Percentiles rank a stretch among this genome's conserved stretches.
These are phyloP conservation scores for Fusarium papillatum DNA, from an alignment of 2,329 filamentous ascomycete genomes.

Conservation along the genomic window DNA sequence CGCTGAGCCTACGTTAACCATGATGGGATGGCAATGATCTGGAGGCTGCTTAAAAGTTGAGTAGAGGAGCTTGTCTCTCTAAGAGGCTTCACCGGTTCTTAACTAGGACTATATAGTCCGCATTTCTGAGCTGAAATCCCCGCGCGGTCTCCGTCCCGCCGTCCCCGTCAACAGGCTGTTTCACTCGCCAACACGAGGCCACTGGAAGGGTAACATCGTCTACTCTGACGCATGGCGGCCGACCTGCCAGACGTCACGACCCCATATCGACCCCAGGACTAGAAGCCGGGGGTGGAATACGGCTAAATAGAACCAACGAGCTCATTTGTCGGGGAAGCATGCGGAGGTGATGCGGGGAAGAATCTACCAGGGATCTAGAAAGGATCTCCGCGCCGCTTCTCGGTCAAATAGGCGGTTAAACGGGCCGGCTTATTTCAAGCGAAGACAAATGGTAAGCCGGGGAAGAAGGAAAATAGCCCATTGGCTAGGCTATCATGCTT, in stretches of 20 bases:
- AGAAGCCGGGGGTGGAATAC: not conserved
- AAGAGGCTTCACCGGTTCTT: not conserved
- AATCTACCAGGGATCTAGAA: conserved; percentile 1
- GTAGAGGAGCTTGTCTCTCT: not conserved
- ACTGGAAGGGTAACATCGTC: not conserved
- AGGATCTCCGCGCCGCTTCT: conserved; percentile 22
- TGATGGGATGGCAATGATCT: conserved; percentile 17
- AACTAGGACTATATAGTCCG: not conserved
- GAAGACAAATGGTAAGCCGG: conserved; percentile 3
- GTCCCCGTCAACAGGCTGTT: not conserved
- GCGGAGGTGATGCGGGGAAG: conserved; percentile 7
- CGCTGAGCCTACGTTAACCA: conserved; percentile 36
- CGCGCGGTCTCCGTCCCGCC: not conserved
- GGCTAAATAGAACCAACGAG: not conserved
- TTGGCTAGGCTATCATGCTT: conserved; percentile 1
- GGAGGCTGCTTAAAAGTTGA: not conserved
- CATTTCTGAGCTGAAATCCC: not conserved
- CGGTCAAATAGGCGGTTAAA: conserved; percentile 31
- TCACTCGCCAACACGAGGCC: not conserved
- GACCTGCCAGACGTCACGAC: not conserved
- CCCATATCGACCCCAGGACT: not conserved
- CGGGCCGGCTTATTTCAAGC: conserved; percentile 31
- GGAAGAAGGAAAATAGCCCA: not conserved
- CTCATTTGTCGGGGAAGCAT: conserved; percentile 20
- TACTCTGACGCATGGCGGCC: not conserved